These are phyloP conservation scores for Gnaphalium uliginosum DNA, from an alignment of 129 eudicot species.

Conservation along the genomic window DNA sequence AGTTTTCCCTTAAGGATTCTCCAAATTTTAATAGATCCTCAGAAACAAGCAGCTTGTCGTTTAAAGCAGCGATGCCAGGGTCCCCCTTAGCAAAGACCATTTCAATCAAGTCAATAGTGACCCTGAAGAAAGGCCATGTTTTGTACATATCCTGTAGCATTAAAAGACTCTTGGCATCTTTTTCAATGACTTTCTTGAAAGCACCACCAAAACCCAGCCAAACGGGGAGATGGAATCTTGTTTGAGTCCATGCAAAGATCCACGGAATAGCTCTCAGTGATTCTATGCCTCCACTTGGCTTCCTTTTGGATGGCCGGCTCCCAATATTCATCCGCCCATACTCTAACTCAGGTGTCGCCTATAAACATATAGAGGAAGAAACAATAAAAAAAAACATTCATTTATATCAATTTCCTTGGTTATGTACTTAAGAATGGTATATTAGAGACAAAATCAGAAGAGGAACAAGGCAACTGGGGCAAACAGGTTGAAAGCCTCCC, in stretches of 20 bases:
- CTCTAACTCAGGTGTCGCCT: conserved; percentile 95
- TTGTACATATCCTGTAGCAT: conserved; percentile 93
- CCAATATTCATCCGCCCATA: conserved; percentile 98
- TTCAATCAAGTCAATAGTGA: conserved; percentile 88
- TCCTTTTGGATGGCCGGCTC: conserved; percentile 92
- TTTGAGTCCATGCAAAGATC: conserved; percentile 99
- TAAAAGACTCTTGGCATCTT: conserved; percentile 56
- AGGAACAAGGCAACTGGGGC: neutral
- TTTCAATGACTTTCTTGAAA: conserved; percentile 61
- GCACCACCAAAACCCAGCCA: conserved; percentile 99
- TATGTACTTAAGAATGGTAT: neutral
- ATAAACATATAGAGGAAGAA: conserved; percentile 4
- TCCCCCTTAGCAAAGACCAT: conserved; percentile 99
- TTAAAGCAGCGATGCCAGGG: conserved; percentile 79
- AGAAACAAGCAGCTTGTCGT: conserved; percentile 86
- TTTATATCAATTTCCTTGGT: neutral
- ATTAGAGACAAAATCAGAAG: neutral
- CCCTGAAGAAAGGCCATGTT: conserved; percentile 93
- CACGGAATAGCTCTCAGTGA: conserved; percentile 95
- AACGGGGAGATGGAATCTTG: conserved; percentile 96
- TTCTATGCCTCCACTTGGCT: conserved; percentile 95
- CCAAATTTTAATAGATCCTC: conserved; percentile 76
- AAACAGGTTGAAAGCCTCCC: neutral
- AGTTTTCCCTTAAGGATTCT: conserved; percentile 62
- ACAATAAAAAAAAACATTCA: neutral